Evolutionary conservation across 1,284 basidiomycete genomes (phyloP).

Genomic region (Ustilago sp.): DNA sequence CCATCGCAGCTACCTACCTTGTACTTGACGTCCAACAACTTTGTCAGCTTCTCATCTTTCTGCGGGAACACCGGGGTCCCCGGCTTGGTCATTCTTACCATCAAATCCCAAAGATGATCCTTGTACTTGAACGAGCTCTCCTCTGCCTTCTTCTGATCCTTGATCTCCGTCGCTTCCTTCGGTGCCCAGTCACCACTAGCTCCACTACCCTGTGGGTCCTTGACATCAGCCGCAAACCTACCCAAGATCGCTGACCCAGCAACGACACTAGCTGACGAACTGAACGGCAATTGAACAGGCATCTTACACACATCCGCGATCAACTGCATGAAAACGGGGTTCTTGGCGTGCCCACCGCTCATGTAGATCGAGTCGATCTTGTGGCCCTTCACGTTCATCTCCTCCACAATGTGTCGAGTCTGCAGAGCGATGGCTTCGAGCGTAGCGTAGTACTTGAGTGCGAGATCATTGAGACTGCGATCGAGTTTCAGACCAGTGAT

Average conservation of each 20-base stretch:
- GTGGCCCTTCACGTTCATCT: slow-evolving; percentile 89
- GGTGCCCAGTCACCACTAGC: slow-evolving; percentile 53
- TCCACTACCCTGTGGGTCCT: slow-evolving; percentile 14
- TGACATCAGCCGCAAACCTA: slow-evolving; percentile 81
- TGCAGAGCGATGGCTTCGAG: slow-evolving; percentile 95
- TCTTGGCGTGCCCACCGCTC: slow-evolving; percentile 73
- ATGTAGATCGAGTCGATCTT: slow-evolving; percentile 88
- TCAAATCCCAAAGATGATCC: slow-evolving; percentile 86
- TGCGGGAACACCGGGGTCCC: slow-evolving; percentile 80
- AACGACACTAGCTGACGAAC: slow-evolving; percentile 83
- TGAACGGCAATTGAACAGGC: slow-evolving; percentile 84
- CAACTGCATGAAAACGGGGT: slow-evolving; percentile 71
- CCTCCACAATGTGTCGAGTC: slow-evolving; percentile 92
- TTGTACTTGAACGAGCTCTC: slow-evolving; percentile 75
- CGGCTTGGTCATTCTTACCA: slow-evolving; percentile 94
- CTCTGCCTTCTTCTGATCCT: slow-evolving; percentile 71
- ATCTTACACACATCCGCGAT: slow-evolving; percentile 87
- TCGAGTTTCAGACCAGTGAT: slow-evolving; percentile 88
- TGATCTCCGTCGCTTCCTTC: slow-evolving; percentile 51
- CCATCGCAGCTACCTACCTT: slow-evolving; percentile 67
- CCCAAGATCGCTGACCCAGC: slow-evolving; percentile 94
- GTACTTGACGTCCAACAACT: slow-evolving; percentile 88
- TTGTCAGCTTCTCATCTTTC: slow-evolving; percentile 75
- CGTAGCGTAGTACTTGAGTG: slow-evolving; percentile 88
- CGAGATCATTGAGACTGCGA: slow-evolving; percentile 81